Evolutionary conservation across 2,329 filamentous ascomycete species (phyloP).

Genomic region (Didymella pinodella): DNA sequence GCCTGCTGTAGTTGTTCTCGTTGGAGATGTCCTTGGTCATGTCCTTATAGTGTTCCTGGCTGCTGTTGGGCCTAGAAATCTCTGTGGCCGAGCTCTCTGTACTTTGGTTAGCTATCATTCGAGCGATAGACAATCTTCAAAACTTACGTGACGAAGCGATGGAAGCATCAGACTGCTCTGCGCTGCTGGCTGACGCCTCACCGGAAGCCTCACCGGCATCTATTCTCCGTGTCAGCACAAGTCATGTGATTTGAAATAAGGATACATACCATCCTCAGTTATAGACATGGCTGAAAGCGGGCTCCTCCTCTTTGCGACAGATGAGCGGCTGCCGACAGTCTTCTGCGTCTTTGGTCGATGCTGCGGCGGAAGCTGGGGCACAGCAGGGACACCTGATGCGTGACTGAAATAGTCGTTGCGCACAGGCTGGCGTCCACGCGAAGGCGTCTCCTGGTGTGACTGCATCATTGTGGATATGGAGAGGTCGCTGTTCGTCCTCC

Average conservation of each 20-base stretch:
- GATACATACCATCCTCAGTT: conserved; percentile 16
- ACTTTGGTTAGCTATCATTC: neutral
- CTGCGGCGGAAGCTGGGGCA: conserved; percentile 17
- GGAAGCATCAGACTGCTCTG: conserved; percentile 15
- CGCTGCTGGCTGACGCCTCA: conserved; percentile 16
- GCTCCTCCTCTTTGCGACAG: conserved; percentile 16
- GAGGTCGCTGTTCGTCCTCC: conserved; percentile 26
- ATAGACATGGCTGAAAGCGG: conserved; percentile 20
- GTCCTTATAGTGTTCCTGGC: conserved; percentile 11
- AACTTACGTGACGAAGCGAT: conserved; percentile 19
- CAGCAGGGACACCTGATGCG: conserved; percentile 7
- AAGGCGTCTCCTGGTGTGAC: conserved; percentile 16
- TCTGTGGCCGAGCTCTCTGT: conserved; percentile 21
- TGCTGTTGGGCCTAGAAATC: conserved; percentile 21
- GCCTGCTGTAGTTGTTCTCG: conserved; percentile 18
- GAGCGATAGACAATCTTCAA: too few relatives aligned
- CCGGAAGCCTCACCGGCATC: conserved; percentile 12
- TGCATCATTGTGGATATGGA: conserved; percentile 42
- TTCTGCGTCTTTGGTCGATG: conserved; percentile 11
- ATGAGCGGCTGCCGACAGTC: conserved; percentile 16
- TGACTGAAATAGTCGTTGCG: conserved; percentile 15
- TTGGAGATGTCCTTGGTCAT: conserved; percentile 5
- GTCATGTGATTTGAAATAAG: neutral
- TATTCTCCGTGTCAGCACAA: conserved; percentile 5
- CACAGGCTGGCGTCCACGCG: conserved; percentile 18